Percentiles rank a stretch among this genome's conserved stretches.
phyloP scores from a whole-genome alignment of 257 asterid species.

The Gentiana dahurica region DNA sequence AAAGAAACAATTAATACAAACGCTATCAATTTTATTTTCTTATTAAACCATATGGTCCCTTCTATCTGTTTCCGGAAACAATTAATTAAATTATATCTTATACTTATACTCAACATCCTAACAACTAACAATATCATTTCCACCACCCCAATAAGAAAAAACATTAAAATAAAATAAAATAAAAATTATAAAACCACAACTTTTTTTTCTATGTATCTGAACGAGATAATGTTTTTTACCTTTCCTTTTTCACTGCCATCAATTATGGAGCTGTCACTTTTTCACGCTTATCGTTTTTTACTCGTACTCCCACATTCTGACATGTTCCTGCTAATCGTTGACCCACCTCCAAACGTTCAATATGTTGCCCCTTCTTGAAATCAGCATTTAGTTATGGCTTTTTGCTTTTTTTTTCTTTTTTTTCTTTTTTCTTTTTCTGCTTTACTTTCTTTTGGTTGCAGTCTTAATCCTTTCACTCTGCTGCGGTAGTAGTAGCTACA shows the following conservation, averaged over 20 bases:
- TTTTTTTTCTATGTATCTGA: background rate
- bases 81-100: constrained; percentile 33
- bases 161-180: background rate
- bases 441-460: too few species aligned
- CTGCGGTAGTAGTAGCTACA: constrained; percentile 25
- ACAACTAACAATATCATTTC: background rate
- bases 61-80: constrained; percentile 30
- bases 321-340: constrained; percentile 22
- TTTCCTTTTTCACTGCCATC: constrained; percentile 20
- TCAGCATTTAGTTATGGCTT: too few species aligned
- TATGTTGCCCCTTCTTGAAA: constrained; percentile 5
- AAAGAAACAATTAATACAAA: constrained; percentile 4
- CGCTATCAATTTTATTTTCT: constrained; percentile 9
- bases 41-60: constrained; percentile 10
- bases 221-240: background rate
- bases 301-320: constrained; percentile 17
- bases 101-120: constrained; percentile 11
- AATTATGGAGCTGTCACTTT: constrained; percentile 5
- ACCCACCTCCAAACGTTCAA: constrained; percentile 19
- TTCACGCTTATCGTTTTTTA: constrained; percentile 9
- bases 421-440: too few species aligned
- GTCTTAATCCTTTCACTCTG: constrained; percentile 1
- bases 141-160: background rate
- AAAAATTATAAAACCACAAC: constrained; percentile 5
- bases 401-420: too few species aligned